These are phyloP conservation scores for Trichoderma semiorbis DNA, from an alignment of 2,329 filamentous ascomycete species.

Conservation along the genomic window DNA sequence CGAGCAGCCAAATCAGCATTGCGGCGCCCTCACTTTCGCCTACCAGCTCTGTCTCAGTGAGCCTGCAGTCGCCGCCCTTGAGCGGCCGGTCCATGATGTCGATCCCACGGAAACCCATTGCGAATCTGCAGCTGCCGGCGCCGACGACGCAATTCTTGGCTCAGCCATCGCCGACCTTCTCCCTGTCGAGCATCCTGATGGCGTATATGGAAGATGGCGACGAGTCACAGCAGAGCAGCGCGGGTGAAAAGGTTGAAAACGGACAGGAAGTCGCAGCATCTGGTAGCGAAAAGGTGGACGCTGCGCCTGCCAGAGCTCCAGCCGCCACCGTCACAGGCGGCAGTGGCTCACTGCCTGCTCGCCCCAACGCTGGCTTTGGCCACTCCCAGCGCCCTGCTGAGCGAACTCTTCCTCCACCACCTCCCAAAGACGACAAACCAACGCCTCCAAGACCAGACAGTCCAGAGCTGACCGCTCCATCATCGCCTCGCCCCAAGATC, in stretches of 20 bases:
- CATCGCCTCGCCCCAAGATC: constrained; percentile 33
- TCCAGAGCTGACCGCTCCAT: constrained; percentile 24
- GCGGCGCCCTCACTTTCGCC: constrained; percentile 23
- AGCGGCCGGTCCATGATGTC: constrained; percentile 27
- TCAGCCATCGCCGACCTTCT: constrained; percentile 42
- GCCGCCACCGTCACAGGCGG: background rate
- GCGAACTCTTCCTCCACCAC: constrained; percentile 7
- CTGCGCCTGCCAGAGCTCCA: background rate
- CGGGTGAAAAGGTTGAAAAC: background rate
- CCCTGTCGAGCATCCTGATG: constrained; percentile 53
- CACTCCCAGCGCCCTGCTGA: constrained; percentile 5
- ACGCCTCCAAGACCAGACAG: constrained; percentile 14
- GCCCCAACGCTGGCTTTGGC: constrained; percentile 1
- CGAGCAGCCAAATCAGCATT: constrained; percentile 6
- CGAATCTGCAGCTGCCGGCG: constrained; percentile 16
- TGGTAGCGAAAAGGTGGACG: background rate
- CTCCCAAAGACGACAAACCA: constrained; percentile 20
- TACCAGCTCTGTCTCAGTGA: constrained; percentile 2
- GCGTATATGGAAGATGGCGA: constrained; percentile 51
- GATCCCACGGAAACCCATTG: constrained; percentile 38
- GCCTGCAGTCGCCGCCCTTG: constrained; percentile 3
- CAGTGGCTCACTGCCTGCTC: constrained; percentile 18
- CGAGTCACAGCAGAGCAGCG: constrained; percentile 28
- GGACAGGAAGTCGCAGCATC: background rate
- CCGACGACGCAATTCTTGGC: constrained; percentile 26